Evolutionary conservation across 768 basidiomycete genomes (phyloP), one percentile per base, ranked within the genome.

Genomic region (Leccinum rimulosum): DNA sequence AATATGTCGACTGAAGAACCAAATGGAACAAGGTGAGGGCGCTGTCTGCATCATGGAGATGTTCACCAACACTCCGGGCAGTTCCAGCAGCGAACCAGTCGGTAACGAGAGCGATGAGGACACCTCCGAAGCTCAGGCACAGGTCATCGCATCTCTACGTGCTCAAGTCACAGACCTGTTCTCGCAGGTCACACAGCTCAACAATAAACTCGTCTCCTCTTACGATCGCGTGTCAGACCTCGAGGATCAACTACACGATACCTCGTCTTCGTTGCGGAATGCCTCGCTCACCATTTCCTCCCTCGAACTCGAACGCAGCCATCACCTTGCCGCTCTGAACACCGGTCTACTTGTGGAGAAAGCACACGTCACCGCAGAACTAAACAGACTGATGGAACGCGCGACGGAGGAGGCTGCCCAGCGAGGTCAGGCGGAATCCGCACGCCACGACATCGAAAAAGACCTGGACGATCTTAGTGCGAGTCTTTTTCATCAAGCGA

Each of bases 381-480:
- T 99, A 59, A 95, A 86, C 64, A 84, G 95, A 31, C 77, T 99
- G 60, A 98, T 98, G 87, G 91, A 95, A 66, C 89, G 87, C 62
- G 88, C 95, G n/a, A 92, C 93, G 19, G 93, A 96, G 67, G 96
- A 97, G 76, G 94, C 95, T 14, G 87, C 92, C 1, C 84, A 88
- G 64, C 83, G 96, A 14, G 95, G 94, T 12, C 88, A 93, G 72
- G 95, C 95, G 1, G 95, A 96, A 73, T 84, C 79, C 52, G 94
- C 93, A 5, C 83, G 88, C 35, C 77, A 71, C 1, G 85, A 85
- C 62, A 96, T 99, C 53, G 96, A 99, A 77, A 86, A 89, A 75
- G 96, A 99, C 61, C 78, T 99, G 53, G 95, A 97, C 70, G 93
- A 96, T 72, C 86, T 99, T 61, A 94, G 94, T 61, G 93, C 94